Conservation (phyloP, 208 protist genomes). For the Trypanosoma cruzi region DNA sequence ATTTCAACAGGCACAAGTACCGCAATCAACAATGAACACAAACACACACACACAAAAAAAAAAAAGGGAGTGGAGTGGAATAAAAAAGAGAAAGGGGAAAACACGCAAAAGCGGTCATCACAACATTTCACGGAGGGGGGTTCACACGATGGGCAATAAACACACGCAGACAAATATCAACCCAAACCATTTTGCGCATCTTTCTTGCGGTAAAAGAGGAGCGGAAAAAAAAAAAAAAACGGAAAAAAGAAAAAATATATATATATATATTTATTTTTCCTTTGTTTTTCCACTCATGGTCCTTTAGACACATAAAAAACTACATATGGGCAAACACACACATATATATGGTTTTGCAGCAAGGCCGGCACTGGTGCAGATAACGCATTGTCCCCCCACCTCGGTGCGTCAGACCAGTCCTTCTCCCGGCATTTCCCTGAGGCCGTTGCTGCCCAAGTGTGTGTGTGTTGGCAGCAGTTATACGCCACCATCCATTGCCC, state of each 20-base stretch:
- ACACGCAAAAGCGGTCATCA: slow-evolving; percentile 1
- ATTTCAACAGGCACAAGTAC: background rate
- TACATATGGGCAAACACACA: background rate
- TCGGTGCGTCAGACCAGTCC: background rate
- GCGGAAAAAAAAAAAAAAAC: background rate
- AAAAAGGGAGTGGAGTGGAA: background rate
- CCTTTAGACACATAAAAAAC: background rate
- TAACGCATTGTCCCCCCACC: slow-evolving; percentile 12
- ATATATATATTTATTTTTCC: too few species aligned
- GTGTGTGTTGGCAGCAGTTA: background rate
- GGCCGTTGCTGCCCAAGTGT: slow-evolving; percentile 4
- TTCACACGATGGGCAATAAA: background rate
- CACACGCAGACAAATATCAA: background rate
- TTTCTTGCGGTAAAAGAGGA: background rate
- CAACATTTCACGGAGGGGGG: background rate
- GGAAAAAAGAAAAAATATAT: too few species aligned
- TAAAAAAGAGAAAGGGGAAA: slow-evolving; percentile 10
- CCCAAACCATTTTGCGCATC: background rate
- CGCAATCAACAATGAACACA: too few species aligned
- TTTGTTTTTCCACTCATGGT: background rate
- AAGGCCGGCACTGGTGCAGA: background rate
- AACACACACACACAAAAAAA: background rate
- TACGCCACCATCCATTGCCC: slow-evolving; percentile 28
- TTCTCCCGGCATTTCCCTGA: slow-evolving; percentile 1
- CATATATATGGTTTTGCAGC: background rate